A percentile compares a stretch with the other conserved stretches of the same genome.
phyloP scores from a whole-genome alignment of 2,329 filamentous ascomycete species.

The Xylaria digitata region DNA sequence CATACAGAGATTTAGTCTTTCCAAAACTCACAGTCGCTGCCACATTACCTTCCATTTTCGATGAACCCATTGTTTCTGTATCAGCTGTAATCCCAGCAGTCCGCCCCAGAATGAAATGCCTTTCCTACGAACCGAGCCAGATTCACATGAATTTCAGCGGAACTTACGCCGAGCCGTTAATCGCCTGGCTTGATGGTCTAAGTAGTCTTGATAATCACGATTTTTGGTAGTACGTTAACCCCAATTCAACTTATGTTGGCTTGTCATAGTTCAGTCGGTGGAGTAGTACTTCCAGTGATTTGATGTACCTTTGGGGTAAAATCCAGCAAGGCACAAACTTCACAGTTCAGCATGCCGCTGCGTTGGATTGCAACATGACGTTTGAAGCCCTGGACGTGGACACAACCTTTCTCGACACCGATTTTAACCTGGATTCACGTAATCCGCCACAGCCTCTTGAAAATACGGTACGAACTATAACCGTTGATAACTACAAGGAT shows the following conservation, averaged over 20 bases:
- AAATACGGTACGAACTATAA: not conserved
- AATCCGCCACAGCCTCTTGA: not conserved
- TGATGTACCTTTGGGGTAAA: not conserved
- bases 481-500: not conserved
- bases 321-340: not conserved
- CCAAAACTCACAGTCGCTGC: not conserved
- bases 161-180: no score
- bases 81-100: constrained; percentile 9
- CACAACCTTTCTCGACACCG: not conserved
- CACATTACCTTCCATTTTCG: not conserved
- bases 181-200: no score
- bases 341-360: not conserved
- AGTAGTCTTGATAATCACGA: no score
- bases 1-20: constrained; percentile 9
- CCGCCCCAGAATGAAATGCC: not conserved
- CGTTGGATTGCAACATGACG: not conserved
- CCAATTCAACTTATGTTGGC: no score
- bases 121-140: not conserved
- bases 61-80: not conserved
- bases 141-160: not conserved
- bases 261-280: no score
- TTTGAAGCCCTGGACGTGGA: not conserved
- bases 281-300: no score
- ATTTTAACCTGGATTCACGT: not conserved
- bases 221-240: no score